Evolutionary conservation across 176 grass and related monocot genomes (phyloP).

Genomic region (Stipa capillata): DNA sequence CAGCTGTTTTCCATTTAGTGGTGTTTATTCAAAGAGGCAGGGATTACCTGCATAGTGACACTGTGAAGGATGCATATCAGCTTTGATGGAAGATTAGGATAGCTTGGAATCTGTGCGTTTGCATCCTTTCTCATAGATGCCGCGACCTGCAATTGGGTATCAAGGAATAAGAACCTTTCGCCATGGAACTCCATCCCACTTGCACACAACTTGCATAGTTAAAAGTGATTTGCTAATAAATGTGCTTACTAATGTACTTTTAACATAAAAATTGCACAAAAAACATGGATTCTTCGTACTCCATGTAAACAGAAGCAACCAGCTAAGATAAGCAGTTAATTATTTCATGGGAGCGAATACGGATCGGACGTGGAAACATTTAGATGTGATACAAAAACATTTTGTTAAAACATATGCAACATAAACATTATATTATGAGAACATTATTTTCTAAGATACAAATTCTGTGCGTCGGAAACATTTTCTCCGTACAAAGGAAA

Average conservation of each 20-base stretch:
- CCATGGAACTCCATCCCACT: constrained; percentile 5
- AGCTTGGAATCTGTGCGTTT: constrained; percentile 62
- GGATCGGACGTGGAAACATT: no score
- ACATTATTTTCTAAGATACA: no score
- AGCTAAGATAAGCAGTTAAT: neutral
- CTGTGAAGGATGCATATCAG: constrained; percentile 65
- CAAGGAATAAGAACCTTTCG: constrained; percentile 13
- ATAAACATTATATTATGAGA: no score
- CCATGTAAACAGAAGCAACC: neutral
- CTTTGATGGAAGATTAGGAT: constrained; percentile 70
- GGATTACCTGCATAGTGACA: constrained; percentile 62
- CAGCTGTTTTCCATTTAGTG: neutral
- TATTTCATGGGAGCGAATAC: no score
- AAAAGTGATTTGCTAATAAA: neutral
- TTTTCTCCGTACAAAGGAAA: no score
- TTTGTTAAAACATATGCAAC: no score
- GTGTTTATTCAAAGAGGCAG: neutral
- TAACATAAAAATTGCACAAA: neutral
- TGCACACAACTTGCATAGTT: constrained; percentile 8
- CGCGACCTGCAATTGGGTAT: constrained; percentile 53
- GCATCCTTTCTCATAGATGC: constrained; percentile 74
- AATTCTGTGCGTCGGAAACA: no score
- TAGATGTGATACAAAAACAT: no score
- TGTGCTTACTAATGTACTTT: neutral
- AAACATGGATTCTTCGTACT: neutral